These are phyloP conservation scores for Tolypocladium capitatum DNA, from an alignment of 2,329 filamentous ascomycete genomes.

Conservation along the genomic window DNA sequence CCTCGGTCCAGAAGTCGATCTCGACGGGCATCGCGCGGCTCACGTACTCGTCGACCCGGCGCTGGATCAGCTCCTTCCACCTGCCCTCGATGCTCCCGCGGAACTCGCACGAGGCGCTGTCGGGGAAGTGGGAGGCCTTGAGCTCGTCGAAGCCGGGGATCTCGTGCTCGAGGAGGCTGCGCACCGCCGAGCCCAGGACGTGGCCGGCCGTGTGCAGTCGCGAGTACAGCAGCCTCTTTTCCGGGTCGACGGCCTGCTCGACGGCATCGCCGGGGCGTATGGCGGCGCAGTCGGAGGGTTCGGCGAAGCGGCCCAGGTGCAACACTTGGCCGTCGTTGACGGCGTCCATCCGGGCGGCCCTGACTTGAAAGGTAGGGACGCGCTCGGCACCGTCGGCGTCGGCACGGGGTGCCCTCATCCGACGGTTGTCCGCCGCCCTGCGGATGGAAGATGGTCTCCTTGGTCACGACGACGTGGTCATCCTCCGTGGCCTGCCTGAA, in stretches of 20 bases:
- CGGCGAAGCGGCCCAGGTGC: constrained; percentile 49
- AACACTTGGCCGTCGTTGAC: constrained; percentile 41
- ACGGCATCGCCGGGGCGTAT: constrained; percentile 32
- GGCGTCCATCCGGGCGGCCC: constrained; percentile 41
- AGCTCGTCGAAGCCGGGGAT: constrained; percentile 46
- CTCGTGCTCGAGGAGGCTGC: constrained; percentile 37
- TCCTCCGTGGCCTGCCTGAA: constrained; percentile 42
- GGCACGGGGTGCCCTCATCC: constrained; percentile 45
- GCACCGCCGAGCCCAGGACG: constrained; percentile 55
- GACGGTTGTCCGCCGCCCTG: constrained; percentile 65
- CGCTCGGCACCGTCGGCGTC: constrained; percentile 31
- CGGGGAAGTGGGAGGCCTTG: constrained; percentile 61
- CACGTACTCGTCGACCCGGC: constrained; percentile 45
- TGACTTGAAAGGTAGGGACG: constrained; percentile 29
- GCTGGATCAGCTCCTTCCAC: constrained; percentile 50
- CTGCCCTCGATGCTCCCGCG: constrained; percentile 50
- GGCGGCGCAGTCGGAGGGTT: constrained; percentile 4
- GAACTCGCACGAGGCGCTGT: constrained; percentile 55
- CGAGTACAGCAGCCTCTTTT: constrained; percentile 50
- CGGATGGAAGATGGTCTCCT: constrained; percentile 60
- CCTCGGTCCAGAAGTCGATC: constrained; percentile 52
- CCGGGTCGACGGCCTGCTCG: constrained; percentile 44
- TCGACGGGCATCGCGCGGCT: constrained; percentile 41
- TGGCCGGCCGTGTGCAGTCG: constrained; percentile 64
- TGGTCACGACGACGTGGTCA: constrained; percentile 45